A percentile compares a stretch with the other conserved stretches of the same genome.
These are phyloP conservation scores for Podaxis sp. DNA, from an alignment of 768 basidiomycete species.

Conservation along the genomic window DNA sequence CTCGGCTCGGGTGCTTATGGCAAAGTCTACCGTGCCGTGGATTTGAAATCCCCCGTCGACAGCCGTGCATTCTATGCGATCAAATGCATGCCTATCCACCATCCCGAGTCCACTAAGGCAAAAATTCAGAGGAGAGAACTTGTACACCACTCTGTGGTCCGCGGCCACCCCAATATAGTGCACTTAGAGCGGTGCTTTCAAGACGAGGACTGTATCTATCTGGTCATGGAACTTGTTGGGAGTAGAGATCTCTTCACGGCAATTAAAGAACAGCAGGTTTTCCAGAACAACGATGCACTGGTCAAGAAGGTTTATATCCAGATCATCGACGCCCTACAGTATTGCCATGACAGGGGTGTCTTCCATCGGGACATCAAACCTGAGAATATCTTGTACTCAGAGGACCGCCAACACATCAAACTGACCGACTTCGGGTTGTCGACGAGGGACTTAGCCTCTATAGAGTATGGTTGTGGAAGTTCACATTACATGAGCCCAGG, in stretches of 20 bases:
- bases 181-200: conserved; percentile 64
- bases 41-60: conserved; percentile 38
- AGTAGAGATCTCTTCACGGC: conserved; percentile 72
- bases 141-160: conserved; percentile 49
- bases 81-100: conserved; percentile 70
- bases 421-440: conserved; percentile 82
- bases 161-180: conserved; percentile 63
- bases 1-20: conserved; percentile 80
- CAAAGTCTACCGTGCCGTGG: conserved; percentile 72
- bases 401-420: conserved; percentile 50
- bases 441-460: conserved; percentile 42
- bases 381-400: conserved; percentile 70
- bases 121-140: conserved; percentile 72
- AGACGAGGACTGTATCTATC: conserved; percentile 62
- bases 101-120: conserved; percentile 52
- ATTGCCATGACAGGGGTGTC: conserved; percentile 69
- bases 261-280: conserved; percentile 57
- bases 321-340: conserved; percentile 74
- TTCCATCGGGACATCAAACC: conserved; percentile 90
- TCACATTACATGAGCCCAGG: conserved; percentile 72
- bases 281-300: conserved; percentile 56
- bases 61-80: conserved; percentile 58
- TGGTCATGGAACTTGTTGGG: conserved; percentile 57
- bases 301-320: conserved; percentile 74
- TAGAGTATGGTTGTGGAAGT: conserved; percentile 59